Base-by-base conservation (phyloP, 2,329 filamentous ascomycete species). In the Cladosporium sp. region DNA sequence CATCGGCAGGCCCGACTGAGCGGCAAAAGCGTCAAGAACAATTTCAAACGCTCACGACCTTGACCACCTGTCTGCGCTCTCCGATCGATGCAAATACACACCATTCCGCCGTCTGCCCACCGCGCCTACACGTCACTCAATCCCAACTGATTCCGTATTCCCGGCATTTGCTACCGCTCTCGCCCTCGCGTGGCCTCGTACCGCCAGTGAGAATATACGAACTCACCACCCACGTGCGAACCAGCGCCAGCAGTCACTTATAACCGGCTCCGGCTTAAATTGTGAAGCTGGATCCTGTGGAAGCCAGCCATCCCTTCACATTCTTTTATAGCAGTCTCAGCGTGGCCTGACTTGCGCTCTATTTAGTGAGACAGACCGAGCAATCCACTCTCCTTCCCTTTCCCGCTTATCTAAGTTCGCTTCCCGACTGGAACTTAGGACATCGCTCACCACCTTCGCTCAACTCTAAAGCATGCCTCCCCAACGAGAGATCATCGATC, bases 401-500 rank as follows among this genome's bases (percentile, higher is more conserved):
- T n/a, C n/a, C 56, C 25, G 23, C n/a, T 39, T 46, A 28, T 34
- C 34, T 56, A 30, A 1, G 46, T 43, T 58, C 14, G 30, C n/a
- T 58, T 25, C 36, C 34, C 14, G 6, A 23, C 32, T 54, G 23
- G 16, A 43, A 10, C 36, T 48, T 34, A 53, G 21, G 28, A 51
- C n/a, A 14, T 43, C 43, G 51, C 60, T 56, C 57, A 53, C 21
- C 51, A 28, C 56, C 6, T 16, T 28, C 16, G 16, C n/a, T 58
- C 21, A 58, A 18, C 36, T 10, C 25, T 56, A 36, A 62, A 58
- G 28, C 51, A 63, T 58, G 54, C 51, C 39, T 58, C 63, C 53
- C 28, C 58, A 51, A 11, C 63, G 62, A 23, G 66, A 66, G 18
- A 65, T 73, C 36, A 70, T 73, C 61, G 69, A 73, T 58, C 68